A percentile compares a stretch with the other conserved stretches of the same genome.
These are phyloP conservation scores for Fistulifera pelliculosa DNA, from an alignment of 108 stramenopile genomes.

Conservation along the genomic window DNA sequence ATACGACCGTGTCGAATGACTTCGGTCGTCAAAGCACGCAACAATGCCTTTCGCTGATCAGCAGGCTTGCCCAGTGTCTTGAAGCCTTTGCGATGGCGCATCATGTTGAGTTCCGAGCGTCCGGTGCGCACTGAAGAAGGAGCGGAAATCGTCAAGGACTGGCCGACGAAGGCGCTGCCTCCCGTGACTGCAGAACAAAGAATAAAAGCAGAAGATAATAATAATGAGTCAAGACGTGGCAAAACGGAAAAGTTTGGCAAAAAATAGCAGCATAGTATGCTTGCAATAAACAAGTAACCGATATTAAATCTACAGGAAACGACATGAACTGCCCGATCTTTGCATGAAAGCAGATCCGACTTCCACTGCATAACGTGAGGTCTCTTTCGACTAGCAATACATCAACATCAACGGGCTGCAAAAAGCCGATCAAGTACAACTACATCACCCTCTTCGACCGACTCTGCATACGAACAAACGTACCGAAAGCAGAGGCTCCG, in stretches of 20 bases:
- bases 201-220: not conserved
- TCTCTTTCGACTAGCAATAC: too few relatives aligned
- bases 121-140: slow-evolving; percentile 9
- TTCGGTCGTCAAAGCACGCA: slow-evolving; percentile 93
- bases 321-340: too few relatives aligned
- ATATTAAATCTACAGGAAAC: too few relatives aligned
- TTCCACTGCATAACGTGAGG: too few relatives aligned
- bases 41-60: slow-evolving; percentile 96
- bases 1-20: slow-evolving; percentile 96
- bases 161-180: slow-evolving; percentile 4
- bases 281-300: too few relatives aligned
- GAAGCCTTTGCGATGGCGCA: slow-evolving; percentile 69
- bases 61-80: slow-evolving; percentile 87
- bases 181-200: slow-evolving; percentile 1
- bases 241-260: not conserved
- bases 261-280: not conserved
- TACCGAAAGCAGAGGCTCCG: slow-evolving; percentile 73
- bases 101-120: slow-evolving; percentile 32
- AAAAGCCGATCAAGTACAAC: too few relatives aligned
- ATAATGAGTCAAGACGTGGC: slow-evolving; percentile 2
- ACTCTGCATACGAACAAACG: too few relatives aligned
- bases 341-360: too few relatives aligned
- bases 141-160: slow-evolving; percentile 6
- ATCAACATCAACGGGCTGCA: too few relatives aligned
- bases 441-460: too few relatives aligned